Conservation (phyloP, 441 rosid genomes). For the Dalechampia spathulata region DNA sequence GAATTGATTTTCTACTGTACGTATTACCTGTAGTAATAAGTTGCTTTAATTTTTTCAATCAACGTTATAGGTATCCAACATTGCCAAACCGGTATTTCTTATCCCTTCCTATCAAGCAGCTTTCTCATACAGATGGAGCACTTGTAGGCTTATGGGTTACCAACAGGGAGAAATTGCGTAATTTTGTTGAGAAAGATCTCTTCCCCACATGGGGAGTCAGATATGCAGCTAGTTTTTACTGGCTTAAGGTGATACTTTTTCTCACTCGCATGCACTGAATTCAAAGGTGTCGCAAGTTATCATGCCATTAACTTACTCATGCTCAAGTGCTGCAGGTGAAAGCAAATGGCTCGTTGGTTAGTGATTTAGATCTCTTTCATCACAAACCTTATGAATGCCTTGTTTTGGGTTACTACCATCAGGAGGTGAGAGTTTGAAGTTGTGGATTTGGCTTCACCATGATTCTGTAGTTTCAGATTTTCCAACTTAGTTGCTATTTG, state of each 20-base stretch:
- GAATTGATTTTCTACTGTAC: too few relatives aligned
- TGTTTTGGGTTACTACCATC: conserved; percentile 53
- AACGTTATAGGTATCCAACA: conserved; percentile 62
- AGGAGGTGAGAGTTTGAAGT: conserved; percentile 32
- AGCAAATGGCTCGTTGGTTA: conserved; percentile 65
- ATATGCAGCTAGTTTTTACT: conserved; percentile 48
- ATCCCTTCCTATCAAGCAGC: conserved; percentile 72
- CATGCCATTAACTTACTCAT: conserved; percentile 10
- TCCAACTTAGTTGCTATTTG: neutral
- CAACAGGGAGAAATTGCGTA: conserved; percentile 70
- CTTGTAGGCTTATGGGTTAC: conserved; percentile 93
- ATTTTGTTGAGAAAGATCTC: conserved; percentile 66
- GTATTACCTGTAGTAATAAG: too few relatives aligned
- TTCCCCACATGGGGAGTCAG: conserved; percentile 74
- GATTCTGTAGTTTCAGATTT: neutral
- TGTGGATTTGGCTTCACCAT: neutral
- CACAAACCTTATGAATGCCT: conserved; percentile 93
- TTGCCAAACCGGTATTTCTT: conserved; percentile 73
- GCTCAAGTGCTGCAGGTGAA: conserved; percentile 49
- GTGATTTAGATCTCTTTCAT: conserved; percentile 78
- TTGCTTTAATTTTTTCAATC: conserved; percentile 6
- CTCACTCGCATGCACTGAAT: neutral
- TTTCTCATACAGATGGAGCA: conserved; percentile 63
- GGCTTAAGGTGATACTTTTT: conserved; percentile 61
- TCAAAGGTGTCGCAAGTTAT: conserved; percentile 7